These are phyloP conservation scores for Fremontodendron californicum DNA, from an alignment of 345 rosid species.

Conservation along the genomic window DNA sequence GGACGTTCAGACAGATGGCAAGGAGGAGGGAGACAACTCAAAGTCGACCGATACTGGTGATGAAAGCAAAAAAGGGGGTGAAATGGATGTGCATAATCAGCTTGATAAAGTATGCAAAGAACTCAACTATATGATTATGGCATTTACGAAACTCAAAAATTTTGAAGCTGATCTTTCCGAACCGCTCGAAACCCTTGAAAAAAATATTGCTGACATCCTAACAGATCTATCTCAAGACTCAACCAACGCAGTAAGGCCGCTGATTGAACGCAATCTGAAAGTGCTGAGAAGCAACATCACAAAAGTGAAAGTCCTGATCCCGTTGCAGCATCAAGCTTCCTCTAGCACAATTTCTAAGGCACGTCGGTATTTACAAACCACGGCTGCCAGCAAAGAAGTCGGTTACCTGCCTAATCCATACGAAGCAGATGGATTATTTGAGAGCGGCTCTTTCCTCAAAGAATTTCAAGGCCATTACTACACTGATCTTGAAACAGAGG, in stretches of 20 bases:
- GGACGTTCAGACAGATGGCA: not conserved
- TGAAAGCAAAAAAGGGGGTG: not conserved
- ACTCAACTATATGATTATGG: not conserved
- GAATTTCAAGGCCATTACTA: not conserved
- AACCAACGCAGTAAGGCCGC: not conserved
- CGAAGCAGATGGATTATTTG: slow-evolving; percentile 1
- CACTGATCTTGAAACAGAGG: not conserved
- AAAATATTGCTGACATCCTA: not conserved
- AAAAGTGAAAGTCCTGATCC: slow-evolving; percentile 31
- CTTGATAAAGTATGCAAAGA: slow-evolving; percentile 13
- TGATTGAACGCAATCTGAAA: not conserved
- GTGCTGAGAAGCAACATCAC: slow-evolving; percentile 32
- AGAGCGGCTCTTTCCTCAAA: not conserved
- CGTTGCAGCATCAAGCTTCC: slow-evolving; percentile 19
- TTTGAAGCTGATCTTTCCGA: not conserved
- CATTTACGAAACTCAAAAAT: not conserved
- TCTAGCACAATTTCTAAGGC: not conserved
- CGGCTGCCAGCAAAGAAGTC: not conserved
- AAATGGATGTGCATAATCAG: not conserved
- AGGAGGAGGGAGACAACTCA: not conserved
- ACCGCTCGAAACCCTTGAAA: not conserved
- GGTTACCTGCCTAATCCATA: slow-evolving; percentile 24
- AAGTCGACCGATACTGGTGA: not conserved
- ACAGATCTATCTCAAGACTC: not conserved
- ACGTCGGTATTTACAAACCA: slow-evolving; percentile 1